phyloP scores from a whole-genome alignment of 495 filamentous ascomycete genomes.

The Aspergillus affinis region DNA sequence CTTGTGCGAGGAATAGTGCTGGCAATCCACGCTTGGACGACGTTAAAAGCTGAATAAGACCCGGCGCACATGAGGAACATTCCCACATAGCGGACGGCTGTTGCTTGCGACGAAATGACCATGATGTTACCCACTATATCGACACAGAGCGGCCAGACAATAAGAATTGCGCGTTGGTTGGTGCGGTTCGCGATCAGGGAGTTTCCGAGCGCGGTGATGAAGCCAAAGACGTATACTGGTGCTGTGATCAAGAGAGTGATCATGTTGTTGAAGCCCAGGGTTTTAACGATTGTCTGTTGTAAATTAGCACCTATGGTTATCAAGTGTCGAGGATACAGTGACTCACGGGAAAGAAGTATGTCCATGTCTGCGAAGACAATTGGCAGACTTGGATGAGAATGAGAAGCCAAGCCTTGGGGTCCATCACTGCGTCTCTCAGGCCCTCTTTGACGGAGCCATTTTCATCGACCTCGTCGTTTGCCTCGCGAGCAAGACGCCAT shows the following conservation, averaged over 20 bases:
- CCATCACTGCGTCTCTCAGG: slow-evolving; percentile 21
- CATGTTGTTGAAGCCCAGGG: slow-evolving; percentile 28
- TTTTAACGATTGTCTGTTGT: slow-evolving; percentile 27
- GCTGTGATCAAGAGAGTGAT: slow-evolving; percentile 30
- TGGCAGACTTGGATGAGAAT: slow-evolving; percentile 25
- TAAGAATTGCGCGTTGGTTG: slow-evolving; percentile 23
- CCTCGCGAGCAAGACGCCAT: slow-evolving; percentile 14
- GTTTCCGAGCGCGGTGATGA: slow-evolving; percentile 30
- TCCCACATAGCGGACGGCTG: slow-evolving; percentile 19
- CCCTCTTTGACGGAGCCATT: slow-evolving; percentile 20
- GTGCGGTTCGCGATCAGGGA: slow-evolving; percentile 55
- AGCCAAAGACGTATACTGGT: slow-evolving; percentile 30
- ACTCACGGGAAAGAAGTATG: slow-evolving; percentile 23
- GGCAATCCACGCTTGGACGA: slow-evolving; percentile 23
- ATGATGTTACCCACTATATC: slow-evolving; percentile 22
- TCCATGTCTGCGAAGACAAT: slow-evolving; percentile 27
- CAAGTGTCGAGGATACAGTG: background rate
- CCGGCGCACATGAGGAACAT: slow-evolving; percentile 31
- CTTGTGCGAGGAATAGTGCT: slow-evolving; percentile 23
- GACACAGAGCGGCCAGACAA: slow-evolving; percentile 16
- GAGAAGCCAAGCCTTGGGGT: slow-evolving; percentile 28
- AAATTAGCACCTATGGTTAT: background rate
- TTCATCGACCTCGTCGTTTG: slow-evolving; percentile 22
- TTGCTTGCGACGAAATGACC: slow-evolving; percentile 19
- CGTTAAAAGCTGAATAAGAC: slow-evolving; percentile 26